Conservation (phyloP, 2,329 filamentous ascomycete genomes). For the Sarocladium strictum region DNA sequence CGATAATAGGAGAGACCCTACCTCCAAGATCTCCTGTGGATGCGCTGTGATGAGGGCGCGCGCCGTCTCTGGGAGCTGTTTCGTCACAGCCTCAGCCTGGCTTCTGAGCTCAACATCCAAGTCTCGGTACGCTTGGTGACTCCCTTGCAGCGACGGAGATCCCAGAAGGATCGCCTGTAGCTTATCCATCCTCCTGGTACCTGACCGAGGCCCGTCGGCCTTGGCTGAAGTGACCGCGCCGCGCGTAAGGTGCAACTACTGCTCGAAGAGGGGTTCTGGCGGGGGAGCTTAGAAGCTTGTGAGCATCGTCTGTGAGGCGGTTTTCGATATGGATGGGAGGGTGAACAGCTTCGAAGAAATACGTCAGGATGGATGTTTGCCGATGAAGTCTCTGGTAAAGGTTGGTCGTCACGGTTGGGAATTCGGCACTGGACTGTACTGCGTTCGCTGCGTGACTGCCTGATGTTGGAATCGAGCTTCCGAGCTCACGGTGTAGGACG, state of each 20-base stretch:
- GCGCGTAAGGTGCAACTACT: not conserved
- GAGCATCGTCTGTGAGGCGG: not conserved
- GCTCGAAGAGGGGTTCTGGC: not conserved
- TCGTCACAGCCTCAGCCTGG: not conserved
- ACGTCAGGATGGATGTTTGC: no score
- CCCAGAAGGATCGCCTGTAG: not conserved
- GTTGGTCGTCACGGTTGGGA: no score
- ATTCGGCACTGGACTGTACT: no score
- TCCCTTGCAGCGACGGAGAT: not conserved
- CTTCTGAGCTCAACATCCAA: not conserved
- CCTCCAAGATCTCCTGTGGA: not conserved
- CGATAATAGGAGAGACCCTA: not conserved
- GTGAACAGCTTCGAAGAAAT: no score
- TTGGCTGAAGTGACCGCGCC: not conserved
- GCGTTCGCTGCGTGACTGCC: slow-evolving; percentile 1
- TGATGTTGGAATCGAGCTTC: slow-evolving; percentile 6
- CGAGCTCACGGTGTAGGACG: not conserved
- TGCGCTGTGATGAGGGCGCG: slow-evolving; percentile 1
- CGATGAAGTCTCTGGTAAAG: no score
- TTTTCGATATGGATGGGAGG: not conserved
- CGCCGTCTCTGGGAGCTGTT: not conserved
- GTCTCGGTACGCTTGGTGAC: not conserved
- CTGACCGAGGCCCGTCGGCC: not conserved
- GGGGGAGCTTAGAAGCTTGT: slow-evolving; percentile 2
- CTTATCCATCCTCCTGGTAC: slow-evolving; percentile 1